These are phyloP conservation scores for Phoma sp. DNA, from an alignment of 2,329 filamentous ascomycete species.

Conservation along the genomic window DNA sequence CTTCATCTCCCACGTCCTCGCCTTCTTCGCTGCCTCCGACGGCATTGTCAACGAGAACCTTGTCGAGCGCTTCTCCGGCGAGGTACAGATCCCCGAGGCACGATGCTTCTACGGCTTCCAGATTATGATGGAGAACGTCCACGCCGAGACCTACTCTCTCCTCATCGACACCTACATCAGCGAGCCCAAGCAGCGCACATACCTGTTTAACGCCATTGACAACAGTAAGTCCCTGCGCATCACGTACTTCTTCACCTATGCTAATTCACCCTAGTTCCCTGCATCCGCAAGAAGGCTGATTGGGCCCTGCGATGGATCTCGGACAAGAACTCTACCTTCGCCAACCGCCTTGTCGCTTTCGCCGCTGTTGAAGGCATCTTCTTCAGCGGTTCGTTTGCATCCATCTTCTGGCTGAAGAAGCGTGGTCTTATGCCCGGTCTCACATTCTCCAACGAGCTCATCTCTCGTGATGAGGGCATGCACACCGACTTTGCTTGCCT, in stretches of 20 bases:
- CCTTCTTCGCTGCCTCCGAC: slow-evolving; percentile 98
- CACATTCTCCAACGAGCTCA: slow-evolving; percentile 99
- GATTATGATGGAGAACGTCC: slow-evolving; percentile 99
- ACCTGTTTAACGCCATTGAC: slow-evolving; percentile 98
- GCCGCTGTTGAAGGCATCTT: slow-evolving; percentile 99
- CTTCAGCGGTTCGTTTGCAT: slow-evolving; percentile 98
- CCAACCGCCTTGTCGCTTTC: slow-evolving; percentile 93
- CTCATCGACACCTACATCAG: slow-evolving; percentile 99
- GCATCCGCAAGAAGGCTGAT: slow-evolving; percentile 97
- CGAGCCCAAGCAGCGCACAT: slow-evolving; percentile 89
- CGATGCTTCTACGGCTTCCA: slow-evolving; percentile 99
- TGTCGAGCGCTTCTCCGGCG: slow-evolving; percentile 93
- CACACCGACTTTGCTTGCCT: slow-evolving; percentile 99
- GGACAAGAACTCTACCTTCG: slow-evolving; percentile 92
- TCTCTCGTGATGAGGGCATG: slow-evolving; percentile 98
- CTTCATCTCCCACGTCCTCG: slow-evolving; percentile 97
- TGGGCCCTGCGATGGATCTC: slow-evolving; percentile 96
- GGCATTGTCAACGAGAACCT: slow-evolving; percentile 99
- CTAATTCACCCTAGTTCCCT: slow-evolving; percentile 70
- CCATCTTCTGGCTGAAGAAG: slow-evolving; percentile 99
- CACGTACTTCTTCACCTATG: too few species aligned
- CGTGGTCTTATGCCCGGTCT: slow-evolving; percentile 97
- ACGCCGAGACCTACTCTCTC: slow-evolving; percentile 98
- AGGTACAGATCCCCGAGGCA: slow-evolving; percentile 96
- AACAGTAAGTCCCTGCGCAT: slow-evolving; percentile 70